These are phyloP conservation scores for Albatrellus ellisii DNA, from an alignment of 768 basidiomycete species.

Conservation along the genomic window DNA sequence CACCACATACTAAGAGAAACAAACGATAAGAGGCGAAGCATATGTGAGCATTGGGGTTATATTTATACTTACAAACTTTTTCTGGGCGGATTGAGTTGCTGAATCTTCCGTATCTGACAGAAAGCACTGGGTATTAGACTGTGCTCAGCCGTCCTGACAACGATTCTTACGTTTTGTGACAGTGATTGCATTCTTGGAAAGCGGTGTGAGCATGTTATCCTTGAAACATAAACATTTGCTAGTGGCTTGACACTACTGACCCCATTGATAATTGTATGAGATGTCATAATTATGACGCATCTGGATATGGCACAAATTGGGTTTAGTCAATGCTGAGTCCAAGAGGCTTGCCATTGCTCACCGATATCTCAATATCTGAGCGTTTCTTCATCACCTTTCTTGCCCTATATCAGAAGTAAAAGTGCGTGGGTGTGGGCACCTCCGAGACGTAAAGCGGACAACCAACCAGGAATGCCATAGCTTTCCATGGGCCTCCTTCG, in stretches of 20 bases:
- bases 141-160: neutral
- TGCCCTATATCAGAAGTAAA: conserved; percentile 34
- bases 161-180: conserved; percentile 41
- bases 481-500: conserved; percentile 61
- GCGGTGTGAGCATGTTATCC: neutral
- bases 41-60: neutral
- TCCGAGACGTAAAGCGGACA: neutral
- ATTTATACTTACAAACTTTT: conserved; percentile 38
- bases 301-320: conserved; percentile 30
- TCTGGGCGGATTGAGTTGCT: conserved; percentile 60
- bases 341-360: too few species aligned
- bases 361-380: conserved; percentile 62
- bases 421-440: neutral
- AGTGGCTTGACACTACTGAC: conserved; percentile 27
- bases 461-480: conserved; percentile 61
- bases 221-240: conserved; percentile 5
- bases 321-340: too few species aligned
- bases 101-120: conserved; percentile 53
- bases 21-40: neutral
- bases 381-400: conserved; percentile 51
- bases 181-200: conserved; percentile 44
- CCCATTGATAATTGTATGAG: conserved; percentile 58
- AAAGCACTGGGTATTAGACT: neutral
- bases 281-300: conserved; percentile 69
- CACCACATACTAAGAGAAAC: conserved; percentile 42